These are phyloP conservation scores for Arthrocladium fulminans DNA, from an alignment of 2,329 filamentous ascomycete species.

Conservation along the genomic window DNA sequence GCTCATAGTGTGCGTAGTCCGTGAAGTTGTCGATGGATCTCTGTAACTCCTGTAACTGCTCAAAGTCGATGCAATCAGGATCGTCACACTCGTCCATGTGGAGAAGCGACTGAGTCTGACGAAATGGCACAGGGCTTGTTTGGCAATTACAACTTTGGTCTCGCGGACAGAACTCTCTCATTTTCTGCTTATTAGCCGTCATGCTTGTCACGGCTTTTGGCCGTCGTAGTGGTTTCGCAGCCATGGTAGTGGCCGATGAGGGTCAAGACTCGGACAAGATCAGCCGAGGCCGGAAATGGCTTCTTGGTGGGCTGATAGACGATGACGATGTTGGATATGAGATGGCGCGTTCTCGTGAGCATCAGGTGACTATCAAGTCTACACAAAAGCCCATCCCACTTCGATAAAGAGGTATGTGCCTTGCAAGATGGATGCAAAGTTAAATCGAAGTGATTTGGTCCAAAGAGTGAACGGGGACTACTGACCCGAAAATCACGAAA, in stretches of 20 bases:
- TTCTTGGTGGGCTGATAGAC: not conserved
- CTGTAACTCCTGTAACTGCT: conserved; percentile 8
- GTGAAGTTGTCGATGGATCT: conserved; percentile 6
- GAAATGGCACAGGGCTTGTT: not conserved
- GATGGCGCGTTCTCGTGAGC: not conserved
- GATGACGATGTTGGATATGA: not conserved
- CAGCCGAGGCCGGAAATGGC: not conserved
- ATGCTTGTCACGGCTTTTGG: conserved; percentile 2
- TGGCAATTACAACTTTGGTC: not conserved
- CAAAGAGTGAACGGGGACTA: no score
- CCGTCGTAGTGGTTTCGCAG: not conserved
- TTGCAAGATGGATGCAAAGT: no score
- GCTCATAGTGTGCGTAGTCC: conserved; percentile 8
- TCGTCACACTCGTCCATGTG: conserved; percentile 11
- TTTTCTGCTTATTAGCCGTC: conserved; percentile 2
- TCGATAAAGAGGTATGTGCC: no score
- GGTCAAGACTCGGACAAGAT: not conserved
- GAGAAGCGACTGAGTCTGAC: not conserved
- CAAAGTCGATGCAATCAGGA: conserved; percentile 8
- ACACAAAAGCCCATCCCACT: no score
- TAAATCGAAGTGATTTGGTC: not conserved
- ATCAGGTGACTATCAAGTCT: no score
- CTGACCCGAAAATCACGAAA: no score
- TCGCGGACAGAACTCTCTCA: not conserved
- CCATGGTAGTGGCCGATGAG: not conserved